Conservation (phyloP, 768 basidiomycete genomes). For the Kwoniella sp. region DNA sequence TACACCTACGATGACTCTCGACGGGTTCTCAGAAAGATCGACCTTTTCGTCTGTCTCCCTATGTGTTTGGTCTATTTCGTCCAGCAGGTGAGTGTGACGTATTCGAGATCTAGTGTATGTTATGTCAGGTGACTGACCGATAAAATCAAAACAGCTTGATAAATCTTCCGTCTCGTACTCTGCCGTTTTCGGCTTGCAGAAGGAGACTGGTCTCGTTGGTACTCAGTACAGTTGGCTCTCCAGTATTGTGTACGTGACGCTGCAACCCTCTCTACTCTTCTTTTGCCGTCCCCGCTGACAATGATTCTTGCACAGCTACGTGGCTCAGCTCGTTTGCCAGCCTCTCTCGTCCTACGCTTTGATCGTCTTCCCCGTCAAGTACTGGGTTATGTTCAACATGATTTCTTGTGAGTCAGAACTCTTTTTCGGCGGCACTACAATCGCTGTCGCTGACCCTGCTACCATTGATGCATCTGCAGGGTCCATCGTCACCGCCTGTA, state of each 20-base stretch:
- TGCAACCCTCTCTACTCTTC: background rate
- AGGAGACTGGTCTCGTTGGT: slow-evolving; percentile 47
- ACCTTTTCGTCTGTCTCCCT: slow-evolving; percentile 33
- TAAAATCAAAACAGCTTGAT: slow-evolving; percentile 12
- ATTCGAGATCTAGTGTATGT: background rate
- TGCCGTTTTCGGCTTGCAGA: slow-evolving; percentile 60
- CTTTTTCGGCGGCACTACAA: background rate
- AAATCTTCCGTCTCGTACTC: slow-evolving; percentile 62
- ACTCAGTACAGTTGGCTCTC: slow-evolving; percentile 61
- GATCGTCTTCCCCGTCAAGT: slow-evolving; percentile 52
- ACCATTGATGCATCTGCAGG: background rate
- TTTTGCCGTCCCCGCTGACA: too few relatives aligned
- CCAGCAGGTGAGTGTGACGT: slow-evolving; percentile 28
- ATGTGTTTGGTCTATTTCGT: slow-evolving; percentile 39
- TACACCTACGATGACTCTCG: slow-evolving; percentile 33
- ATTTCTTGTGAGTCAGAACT: slow-evolving; percentile 26
- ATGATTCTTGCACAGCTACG: slow-evolving; percentile 22
- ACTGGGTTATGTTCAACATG: slow-evolving; percentile 52
- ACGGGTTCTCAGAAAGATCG: slow-evolving; percentile 41
- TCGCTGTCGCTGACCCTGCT: background rate
- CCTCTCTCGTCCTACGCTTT: slow-evolving; percentile 46
- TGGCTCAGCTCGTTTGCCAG: slow-evolving; percentile 44
- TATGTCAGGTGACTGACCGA: background rate
- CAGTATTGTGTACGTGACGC: slow-evolving; percentile 51
- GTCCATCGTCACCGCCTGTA: slow-evolving; percentile 26